phyloP scores from a whole-genome alignment of 495 filamentous ascomycete genomes.

The Penicillium longicatenatum region DNA sequence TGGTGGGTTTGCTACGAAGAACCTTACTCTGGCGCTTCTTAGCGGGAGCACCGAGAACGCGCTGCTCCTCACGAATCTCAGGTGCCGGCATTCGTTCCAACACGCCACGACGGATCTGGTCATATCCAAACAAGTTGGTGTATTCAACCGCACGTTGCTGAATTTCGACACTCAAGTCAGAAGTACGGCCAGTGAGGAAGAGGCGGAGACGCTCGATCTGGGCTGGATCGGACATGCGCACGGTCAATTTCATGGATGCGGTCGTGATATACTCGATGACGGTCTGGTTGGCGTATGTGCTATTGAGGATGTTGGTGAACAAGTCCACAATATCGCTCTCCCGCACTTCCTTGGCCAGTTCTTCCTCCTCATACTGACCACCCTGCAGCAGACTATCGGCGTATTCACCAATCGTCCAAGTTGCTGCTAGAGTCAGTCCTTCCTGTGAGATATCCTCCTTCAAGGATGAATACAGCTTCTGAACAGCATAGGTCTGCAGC shows the following conservation, averaged over 20 bases:
- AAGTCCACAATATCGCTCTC: constrained; percentile 90
- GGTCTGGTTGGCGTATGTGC: constrained; percentile 85
- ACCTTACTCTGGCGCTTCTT: constrained; percentile 77
- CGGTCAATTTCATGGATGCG: constrained; percentile 92
- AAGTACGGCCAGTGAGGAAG: constrained; percentile 71
- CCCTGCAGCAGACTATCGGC: constrained; percentile 84
- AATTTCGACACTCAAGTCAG: constrained; percentile 88
- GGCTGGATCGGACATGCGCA: constrained; percentile 75
- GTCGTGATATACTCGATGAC: constrained; percentile 95
- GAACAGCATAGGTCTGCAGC: constrained; percentile 91
- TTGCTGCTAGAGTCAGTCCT: constrained; percentile 85
- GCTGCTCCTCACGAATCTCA: constrained; percentile 90
- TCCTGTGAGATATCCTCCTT: constrained; percentile 98
- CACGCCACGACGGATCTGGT: constrained; percentile 85
- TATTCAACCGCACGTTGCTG: constrained; percentile 97
- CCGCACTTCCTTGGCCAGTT: constrained; percentile 84
- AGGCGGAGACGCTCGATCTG: constrained; percentile 84
- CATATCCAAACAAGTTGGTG: constrained; percentile 85
- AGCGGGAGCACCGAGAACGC: constrained; percentile 79
- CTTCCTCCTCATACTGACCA: constrained; percentile 94
- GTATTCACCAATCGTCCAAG: constrained; percentile 99
- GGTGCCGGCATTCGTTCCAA: constrained; percentile 97
- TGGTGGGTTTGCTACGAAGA: constrained; percentile 74
- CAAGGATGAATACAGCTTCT: constrained; percentile 86
- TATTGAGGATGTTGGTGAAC: constrained; percentile 88